A percentile compares a stretch with the other conserved stretches of the same genome.
phyloP scores from a whole-genome alignment of 441 rosid species.

The Dalechampia spathulata region DNA sequence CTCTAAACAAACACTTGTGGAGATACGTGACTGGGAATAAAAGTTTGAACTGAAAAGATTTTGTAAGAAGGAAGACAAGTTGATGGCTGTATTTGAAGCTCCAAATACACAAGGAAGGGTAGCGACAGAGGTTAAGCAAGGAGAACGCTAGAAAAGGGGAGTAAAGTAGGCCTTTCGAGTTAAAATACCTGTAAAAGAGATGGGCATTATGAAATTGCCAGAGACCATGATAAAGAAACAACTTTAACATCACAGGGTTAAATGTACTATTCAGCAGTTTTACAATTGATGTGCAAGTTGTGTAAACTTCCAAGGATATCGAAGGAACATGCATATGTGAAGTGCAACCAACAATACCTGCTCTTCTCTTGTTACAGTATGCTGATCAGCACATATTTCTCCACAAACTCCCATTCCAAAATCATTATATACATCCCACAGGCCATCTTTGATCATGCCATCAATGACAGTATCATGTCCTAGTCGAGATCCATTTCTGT shows the following conservation, averaged over 20 bases:
- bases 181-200: not conserved
- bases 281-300: not conserved
- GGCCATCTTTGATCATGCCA: conserved; percentile 91
- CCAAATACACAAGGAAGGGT: not conserved
- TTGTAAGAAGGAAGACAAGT: not conserved
- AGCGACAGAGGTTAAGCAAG: not conserved
- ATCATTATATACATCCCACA: conserved; percentile 95
- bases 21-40: too few species aligned
- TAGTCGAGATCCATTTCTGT: conserved; percentile 79
- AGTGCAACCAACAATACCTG: conserved; percentile 39
- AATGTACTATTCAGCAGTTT: too few species aligned
- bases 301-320: not conserved
- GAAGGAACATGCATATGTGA: too few species aligned
- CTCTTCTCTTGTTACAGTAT: conserved; percentile 58
- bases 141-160: not conserved
- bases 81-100: not conserved
- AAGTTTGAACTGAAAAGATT: too few species aligned
- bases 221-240: not conserved
- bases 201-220: too few species aligned
- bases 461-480: conserved; percentile 83
- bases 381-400: conserved; percentile 79
- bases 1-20: too few species aligned
- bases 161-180: not conserved
- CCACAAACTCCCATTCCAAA: conserved; percentile 91
- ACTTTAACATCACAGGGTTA: not conserved